Conservation (phyloP, 2,329 filamentous ascomycete species). For the Penicillium aurantiogriseum region DNA sequence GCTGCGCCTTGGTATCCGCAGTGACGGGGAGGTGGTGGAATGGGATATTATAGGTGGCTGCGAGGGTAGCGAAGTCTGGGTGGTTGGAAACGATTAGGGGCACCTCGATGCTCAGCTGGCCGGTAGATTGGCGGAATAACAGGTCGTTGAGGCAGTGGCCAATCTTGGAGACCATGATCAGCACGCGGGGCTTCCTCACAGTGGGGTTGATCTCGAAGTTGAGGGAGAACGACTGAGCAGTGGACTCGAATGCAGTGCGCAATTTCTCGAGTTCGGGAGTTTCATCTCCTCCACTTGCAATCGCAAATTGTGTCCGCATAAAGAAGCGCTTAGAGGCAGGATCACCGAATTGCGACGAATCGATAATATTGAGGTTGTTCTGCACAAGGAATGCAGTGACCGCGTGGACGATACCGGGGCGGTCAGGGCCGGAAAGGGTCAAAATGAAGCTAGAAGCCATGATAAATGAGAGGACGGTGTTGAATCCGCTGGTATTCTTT, state of each 20-base stretch:
- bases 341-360: slow-evolving; percentile 82
- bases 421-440: slow-evolving; percentile 80
- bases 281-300: slow-evolving; percentile 33
- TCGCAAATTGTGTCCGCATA: slow-evolving; percentile 82
- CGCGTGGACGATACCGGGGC: slow-evolving; percentile 79
- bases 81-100: slow-evolving; percentile 82
- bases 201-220: slow-evolving; percentile 69
- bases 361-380: slow-evolving; percentile 75
- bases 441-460: slow-evolving; percentile 64
- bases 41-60: slow-evolving; percentile 70
- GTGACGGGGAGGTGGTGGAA: slow-evolving; percentile 81
- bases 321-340: slow-evolving; percentile 73
- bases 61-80: slow-evolving; percentile 67
- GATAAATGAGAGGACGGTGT: slow-evolving; percentile 26
- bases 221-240: slow-evolving; percentile 66
- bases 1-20: slow-evolving; percentile 71
- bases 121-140: slow-evolving; percentile 73
- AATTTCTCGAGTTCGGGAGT: slow-evolving; percentile 50
- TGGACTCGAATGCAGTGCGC: slow-evolving; percentile 55
- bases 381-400: slow-evolving; percentile 74
- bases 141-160: slow-evolving; percentile 83
- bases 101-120: slow-evolving; percentile 71
- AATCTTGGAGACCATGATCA: slow-evolving; percentile 90
- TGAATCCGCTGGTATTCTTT: slow-evolving; percentile 22
- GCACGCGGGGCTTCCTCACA: slow-evolving; percentile 67